A percentile compares a stretch with the other conserved stretches of the same genome.
phyloP scores from a whole-genome alignment of 139 green algal species.

The Chlorella vulgaris region DNA sequence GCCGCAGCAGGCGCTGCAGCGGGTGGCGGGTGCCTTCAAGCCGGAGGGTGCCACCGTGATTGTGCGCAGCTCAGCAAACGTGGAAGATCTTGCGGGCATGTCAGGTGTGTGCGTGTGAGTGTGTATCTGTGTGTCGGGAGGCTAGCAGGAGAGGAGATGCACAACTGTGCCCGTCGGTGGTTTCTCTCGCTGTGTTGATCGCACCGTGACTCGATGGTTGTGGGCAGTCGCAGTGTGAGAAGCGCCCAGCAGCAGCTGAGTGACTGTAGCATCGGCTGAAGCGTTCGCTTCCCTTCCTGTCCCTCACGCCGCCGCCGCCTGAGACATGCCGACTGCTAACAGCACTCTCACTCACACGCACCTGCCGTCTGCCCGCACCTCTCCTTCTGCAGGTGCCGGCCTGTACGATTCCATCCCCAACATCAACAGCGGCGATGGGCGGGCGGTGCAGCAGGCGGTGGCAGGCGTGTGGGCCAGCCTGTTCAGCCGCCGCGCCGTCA shows the following conservation, averaged over 20 bases:
- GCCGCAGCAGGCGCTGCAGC: conserved; percentile 35
- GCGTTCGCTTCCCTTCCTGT: no score
- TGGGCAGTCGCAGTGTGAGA: no score
- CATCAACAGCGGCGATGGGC: conserved; percentile 50
- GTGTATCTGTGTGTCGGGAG: background rate
- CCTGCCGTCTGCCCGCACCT: background rate
- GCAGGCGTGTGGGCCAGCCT: conserved; percentile 90
- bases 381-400: conserved; percentile 67
- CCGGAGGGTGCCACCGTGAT: conserved; percentile 54
- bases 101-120: conserved; percentile 28
- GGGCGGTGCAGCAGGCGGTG: conserved; percentile 66
- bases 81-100: conserved; percentile 91
- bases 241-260: no score
- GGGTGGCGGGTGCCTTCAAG: conserved; percentile 34
- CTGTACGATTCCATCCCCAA: conserved; percentile 95
- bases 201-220: no score
- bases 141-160: no score
- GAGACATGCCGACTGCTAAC: no score
- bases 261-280: no score
- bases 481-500: conserved; percentile 85
- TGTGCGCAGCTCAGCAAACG: conserved; percentile 87
- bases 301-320: no score
- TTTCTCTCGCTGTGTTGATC: no score
- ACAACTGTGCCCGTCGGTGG: no score
- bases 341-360: no score